Conservation (phyloP, 495 filamentous ascomycete species). For the Trichoderma virens region DNA sequence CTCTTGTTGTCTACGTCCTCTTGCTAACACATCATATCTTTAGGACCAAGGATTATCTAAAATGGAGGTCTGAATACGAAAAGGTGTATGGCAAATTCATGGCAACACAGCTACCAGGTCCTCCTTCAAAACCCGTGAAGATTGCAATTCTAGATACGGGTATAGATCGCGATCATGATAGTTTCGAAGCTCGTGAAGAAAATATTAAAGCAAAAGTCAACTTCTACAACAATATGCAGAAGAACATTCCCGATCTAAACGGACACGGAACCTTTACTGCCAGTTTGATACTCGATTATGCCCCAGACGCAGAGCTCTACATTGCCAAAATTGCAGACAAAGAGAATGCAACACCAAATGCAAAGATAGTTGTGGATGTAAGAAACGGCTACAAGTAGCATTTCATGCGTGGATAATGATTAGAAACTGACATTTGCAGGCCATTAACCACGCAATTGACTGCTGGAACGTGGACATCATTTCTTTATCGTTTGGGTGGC, state of each 20-base stretch:
- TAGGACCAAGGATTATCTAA: background rate
- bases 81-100: background rate
- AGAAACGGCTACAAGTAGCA: background rate
- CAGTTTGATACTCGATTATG: background rate
- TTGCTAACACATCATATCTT: no score
- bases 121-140: background rate
- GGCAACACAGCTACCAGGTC: background rate
- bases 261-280: background rate
- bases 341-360: background rate
- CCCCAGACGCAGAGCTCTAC: background rate
- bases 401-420: background rate
- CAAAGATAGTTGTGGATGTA: background rate
- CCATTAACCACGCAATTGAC: background rate
- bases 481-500: background rate
- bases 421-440: background rate
- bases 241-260: background rate
- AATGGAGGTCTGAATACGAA: background rate
- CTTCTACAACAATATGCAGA: background rate
- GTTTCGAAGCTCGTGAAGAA: background rate
- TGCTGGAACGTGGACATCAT: background rate
- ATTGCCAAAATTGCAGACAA: background rate
- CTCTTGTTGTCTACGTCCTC: no score
- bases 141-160: background rate
- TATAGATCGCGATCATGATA: background rate
- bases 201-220: background rate